Percentiles rank a stretch among this genome's conserved stretches.
Conservation (phyloP, 1,284 basidiomycete species). For the Lentinula novae-zelandiae region DNA sequence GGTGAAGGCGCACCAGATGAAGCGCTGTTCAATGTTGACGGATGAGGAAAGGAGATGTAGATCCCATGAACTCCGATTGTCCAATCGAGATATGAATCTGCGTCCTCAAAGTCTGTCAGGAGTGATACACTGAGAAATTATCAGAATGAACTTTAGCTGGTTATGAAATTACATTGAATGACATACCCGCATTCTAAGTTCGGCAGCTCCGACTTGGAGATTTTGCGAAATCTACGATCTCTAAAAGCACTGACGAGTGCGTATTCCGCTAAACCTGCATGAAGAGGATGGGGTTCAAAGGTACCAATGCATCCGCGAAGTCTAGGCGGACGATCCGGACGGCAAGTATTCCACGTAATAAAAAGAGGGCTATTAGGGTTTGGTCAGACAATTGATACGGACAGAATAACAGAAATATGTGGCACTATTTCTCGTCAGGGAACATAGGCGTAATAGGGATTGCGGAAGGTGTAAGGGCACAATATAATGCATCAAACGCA, state of each 20-base stretch:
- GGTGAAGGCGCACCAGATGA: constrained; percentile 64
- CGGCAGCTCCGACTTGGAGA: constrained; percentile 74
- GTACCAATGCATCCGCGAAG: constrained; percentile 95
- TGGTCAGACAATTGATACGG: neutral
- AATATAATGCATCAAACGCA: constrained; percentile 78
- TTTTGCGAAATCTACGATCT: constrained; percentile 68
- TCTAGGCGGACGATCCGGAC: constrained; percentile 54
- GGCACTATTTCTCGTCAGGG: constrained; percentile 70
- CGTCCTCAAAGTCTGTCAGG: constrained; percentile 90
- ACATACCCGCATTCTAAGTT: constrained; percentile 78
- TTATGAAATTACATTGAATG: neutral
- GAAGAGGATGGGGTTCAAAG: constrained; percentile 78
- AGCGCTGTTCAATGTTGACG: constrained; percentile 48
- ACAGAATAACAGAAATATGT: neutral
- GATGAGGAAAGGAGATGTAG: constrained; percentile 83
- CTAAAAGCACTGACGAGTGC: constrained; percentile 83
- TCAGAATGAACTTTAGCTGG: neutral
- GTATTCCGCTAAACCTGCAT: constrained; percentile 83
- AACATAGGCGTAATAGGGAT: constrained; percentile 56
- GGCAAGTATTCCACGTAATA: constrained; percentile 90
- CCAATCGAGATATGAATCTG: constrained; percentile 88
- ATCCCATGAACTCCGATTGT: constrained; percentile 90
- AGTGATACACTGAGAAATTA: constrained; percentile 72
- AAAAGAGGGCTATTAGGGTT: constrained; percentile 76
- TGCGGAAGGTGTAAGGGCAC: constrained; percentile 52